These are phyloP conservation scores for Coelastrella sp. DNA, from an alignment of 139 green algal species.

Conservation along the genomic window DNA sequence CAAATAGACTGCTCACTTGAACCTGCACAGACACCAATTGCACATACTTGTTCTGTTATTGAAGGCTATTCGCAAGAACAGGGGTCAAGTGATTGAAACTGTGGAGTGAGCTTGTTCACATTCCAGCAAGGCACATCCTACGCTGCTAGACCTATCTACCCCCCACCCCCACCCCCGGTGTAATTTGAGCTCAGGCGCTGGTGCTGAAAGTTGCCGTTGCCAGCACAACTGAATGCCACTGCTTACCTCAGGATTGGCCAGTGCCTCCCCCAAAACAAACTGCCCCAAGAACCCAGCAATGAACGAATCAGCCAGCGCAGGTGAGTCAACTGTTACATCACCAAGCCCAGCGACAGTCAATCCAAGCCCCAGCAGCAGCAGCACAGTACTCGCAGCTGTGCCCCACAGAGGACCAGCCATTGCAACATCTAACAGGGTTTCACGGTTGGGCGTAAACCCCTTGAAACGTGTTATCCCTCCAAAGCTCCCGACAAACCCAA, in stretches of 20 bases:
- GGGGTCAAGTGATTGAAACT: no score
- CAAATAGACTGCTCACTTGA: conserved; percentile 74
- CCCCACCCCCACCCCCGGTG: no score
- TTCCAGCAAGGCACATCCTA: no score
- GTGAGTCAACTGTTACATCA: conserved; percentile 70
- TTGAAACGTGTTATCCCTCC: conserved; percentile 85
- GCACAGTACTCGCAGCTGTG: conserved; percentile 45
- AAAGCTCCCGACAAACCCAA: conserved; percentile 84
- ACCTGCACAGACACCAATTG: conserved; percentile 26
- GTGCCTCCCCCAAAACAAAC: conserved; percentile 51
- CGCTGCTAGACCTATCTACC: no score
- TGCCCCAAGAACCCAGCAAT: conserved; percentile 49
- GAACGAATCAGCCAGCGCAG: conserved; percentile 68
- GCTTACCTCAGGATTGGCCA: conserved; percentile 57
- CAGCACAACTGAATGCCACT: neutral
- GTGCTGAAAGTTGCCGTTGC: no score
- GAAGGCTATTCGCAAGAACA: no score
- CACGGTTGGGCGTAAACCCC: conserved; percentile 51
- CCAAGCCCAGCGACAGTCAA: conserved; percentile 61
- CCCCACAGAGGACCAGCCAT: conserved; percentile 69
- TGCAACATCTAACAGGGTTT: conserved; percentile 53
- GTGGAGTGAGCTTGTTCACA: no score
- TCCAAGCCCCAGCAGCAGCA: conserved; percentile 70
- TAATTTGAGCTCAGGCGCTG: no score
- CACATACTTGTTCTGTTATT: no score